These are phyloP conservation scores for Leccinum broughii DNA, from an alignment of 768 basidiomycete genomes.

Conservation along the genomic window DNA sequence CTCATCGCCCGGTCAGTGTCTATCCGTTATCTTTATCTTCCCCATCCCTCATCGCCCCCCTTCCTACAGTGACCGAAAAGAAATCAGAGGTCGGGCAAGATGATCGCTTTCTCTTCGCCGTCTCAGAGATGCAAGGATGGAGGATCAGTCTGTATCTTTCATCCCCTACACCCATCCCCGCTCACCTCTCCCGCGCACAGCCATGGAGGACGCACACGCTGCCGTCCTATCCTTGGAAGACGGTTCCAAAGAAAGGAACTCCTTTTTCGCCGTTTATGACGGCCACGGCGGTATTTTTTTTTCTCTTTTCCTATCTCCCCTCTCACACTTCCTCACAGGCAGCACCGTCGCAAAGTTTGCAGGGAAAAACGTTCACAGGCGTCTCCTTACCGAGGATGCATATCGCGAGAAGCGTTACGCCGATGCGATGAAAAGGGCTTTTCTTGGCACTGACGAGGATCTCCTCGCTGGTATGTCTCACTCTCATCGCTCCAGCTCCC, in stretches of 20 bases:
- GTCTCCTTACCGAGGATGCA: slow-evolving; percentile 67
- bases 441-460: slow-evolving; percentile 94
- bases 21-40: slow-evolving; percentile 1
- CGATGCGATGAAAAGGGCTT: slow-evolving; percentile 81
- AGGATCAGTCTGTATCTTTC: slow-evolving; percentile 76
- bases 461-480: slow-evolving; percentile 69
- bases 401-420: slow-evolving; percentile 73
- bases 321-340: slow-evolving; percentile 45
- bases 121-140: slow-evolving; percentile 99
- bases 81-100: slow-evolving; percentile 71
- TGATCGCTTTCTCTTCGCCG: slow-evolving; percentile 67
- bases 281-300: slow-evolving; percentile 82
- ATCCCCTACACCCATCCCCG: neutral
- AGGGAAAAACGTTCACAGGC: slow-evolving; percentile 79
- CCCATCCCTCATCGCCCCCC: slow-evolving; percentile 14
- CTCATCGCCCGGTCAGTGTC: slow-evolving; percentile 67
- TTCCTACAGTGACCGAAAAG: slow-evolving; percentile 72
- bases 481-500: neutral
- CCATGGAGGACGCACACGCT: slow-evolving; percentile 97
- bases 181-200: slow-evolving; percentile 40
- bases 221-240: slow-evolving; percentile 69
- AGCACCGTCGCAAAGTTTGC: slow-evolving; percentile 84
- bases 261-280: slow-evolving; percentile 97
- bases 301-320: neutral
- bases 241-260: slow-evolving; percentile 47